These are phyloP conservation scores for Orbilia oligospora DNA, from an alignment of 2,329 filamentous ascomycete genomes.

Conservation along the genomic window DNA sequence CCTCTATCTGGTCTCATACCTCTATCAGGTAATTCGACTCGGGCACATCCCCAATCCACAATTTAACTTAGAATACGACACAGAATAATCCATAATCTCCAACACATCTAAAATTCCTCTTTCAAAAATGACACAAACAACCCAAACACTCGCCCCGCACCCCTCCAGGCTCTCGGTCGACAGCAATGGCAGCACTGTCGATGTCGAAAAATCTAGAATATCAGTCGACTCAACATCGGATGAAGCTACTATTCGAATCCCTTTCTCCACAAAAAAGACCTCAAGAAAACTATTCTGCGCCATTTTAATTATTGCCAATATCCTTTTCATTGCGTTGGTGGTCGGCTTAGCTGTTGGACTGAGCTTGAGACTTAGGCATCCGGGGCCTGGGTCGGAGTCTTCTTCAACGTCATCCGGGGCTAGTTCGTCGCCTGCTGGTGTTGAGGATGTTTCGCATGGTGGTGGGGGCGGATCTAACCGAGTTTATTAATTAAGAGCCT, in stretches of 20 bases:
- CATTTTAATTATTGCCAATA: constrained; percentile 32
- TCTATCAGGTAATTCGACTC: no score
- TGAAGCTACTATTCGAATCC: constrained; percentile 43
- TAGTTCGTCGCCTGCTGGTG: background rate
- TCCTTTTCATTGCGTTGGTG: constrained; percentile 30
- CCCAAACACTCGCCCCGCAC: constrained; percentile 16
- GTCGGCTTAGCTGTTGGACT: constrained; percentile 47
- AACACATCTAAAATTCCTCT: constrained; percentile 5
- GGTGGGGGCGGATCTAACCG: constrained; percentile 20
- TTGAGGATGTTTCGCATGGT: constrained; percentile 5
- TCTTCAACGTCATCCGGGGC: background rate
- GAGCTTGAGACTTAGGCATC: constrained; percentile 9
- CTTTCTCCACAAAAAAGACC: constrained; percentile 35
- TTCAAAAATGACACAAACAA: constrained; percentile 43
- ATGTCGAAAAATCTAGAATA: constrained; percentile 40
- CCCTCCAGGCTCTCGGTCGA: constrained; percentile 30
- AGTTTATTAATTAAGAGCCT: constrained; percentile 7
- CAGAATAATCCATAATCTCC: constrained; percentile 4
- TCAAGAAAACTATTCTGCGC: constrained; percentile 53
- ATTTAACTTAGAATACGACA: no score
- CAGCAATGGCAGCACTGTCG: constrained; percentile 23
- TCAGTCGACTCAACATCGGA: constrained; percentile 33
- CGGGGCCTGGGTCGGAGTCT: background rate
- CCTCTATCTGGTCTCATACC: no score
- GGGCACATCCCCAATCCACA: background rate